phyloP scores from a whole-genome alignment of 345 rosid genomes.

The Bruguiera gymnorhiza region DNA sequence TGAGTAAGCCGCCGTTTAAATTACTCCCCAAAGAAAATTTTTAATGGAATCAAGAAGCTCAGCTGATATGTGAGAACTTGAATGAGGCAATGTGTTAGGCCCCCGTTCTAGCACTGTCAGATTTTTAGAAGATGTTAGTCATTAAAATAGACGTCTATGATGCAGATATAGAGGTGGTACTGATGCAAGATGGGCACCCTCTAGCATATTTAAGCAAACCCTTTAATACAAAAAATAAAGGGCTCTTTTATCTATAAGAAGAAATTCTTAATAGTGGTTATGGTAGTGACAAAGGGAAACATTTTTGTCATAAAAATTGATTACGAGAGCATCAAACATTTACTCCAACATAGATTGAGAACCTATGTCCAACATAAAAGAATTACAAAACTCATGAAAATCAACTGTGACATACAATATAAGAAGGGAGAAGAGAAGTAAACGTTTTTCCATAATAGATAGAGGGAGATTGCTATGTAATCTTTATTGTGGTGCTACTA shows the following conservation, averaged over 20 bases:
- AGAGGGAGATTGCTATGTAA: too few species aligned
- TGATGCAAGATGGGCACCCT: not conserved
- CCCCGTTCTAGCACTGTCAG: not conserved
- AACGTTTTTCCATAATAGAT: not conserved
- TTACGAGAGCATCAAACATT: not conserved
- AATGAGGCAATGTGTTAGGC: not conserved
- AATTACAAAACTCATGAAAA: not conserved
- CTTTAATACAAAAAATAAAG: rapidly evolving
- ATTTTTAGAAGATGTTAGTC: rapidly evolving
- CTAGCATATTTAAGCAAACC: not conserved
- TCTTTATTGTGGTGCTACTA: too few species aligned
- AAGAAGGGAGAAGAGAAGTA: not conserved
- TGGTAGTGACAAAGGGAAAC: not conserved
- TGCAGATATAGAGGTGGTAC: not conserved
- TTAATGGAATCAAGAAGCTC: not conserved
- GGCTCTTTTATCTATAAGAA: not conserved
- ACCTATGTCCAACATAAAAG: not conserved
- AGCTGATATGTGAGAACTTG: not conserved
- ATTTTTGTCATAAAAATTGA: not conserved
- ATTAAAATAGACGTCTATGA: not conserved
- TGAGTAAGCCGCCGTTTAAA: too few species aligned
- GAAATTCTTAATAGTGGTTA: not conserved
- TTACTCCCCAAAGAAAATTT: not conserved
- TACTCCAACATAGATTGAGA: not conserved
- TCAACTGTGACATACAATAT: not conserved